Conservation (phyloP, 192 early-diverging fungal genomes). For the Thamnidium elegans region DNA sequence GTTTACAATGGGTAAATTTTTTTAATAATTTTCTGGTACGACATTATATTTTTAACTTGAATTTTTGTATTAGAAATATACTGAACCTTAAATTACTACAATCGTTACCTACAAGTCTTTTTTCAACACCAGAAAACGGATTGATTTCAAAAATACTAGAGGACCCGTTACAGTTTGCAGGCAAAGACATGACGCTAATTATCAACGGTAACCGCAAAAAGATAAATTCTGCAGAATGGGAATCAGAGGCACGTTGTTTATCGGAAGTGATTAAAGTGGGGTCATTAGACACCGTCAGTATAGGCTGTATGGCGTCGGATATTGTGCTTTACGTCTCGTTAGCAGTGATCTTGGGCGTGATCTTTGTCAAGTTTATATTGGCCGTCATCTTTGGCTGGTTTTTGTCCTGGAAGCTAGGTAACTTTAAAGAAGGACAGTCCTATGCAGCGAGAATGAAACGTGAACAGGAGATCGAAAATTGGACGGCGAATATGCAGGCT, state of each 20-base stretch:
- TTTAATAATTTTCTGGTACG: constrained; percentile 13
- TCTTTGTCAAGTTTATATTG: constrained; percentile 66
- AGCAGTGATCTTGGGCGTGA: constrained; percentile 62
- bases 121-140: constrained; percentile 17
- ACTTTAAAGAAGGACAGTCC: constrained; percentile 59
- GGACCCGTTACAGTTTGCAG: constrained; percentile 17
- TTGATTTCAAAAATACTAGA: constrained; percentile 23
- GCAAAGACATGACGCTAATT: constrained; percentile 56
- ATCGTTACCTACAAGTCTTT: constrained; percentile 28
- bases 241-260: constrained; percentile 64
- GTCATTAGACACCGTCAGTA: constrained; percentile 66
- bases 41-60: neutral
- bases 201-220: constrained; percentile 39
- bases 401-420: constrained; percentile 72
- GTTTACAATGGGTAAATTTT: constrained; percentile 55
- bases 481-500: constrained; percentile 69
- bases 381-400: constrained; percentile 85
- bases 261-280: constrained; percentile 74
- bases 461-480: constrained; percentile 68
- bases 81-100: constrained; percentile 32
- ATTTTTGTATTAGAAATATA: constrained; percentile 24
- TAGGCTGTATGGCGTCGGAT: constrained; percentile 82
- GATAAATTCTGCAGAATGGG: constrained; percentile 41
- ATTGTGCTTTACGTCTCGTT: constrained; percentile 76
- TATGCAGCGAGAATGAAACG: constrained; percentile 69